Conservation (phyloP, 179 eudicot species). For the Amaranthus tricolor region DNA sequence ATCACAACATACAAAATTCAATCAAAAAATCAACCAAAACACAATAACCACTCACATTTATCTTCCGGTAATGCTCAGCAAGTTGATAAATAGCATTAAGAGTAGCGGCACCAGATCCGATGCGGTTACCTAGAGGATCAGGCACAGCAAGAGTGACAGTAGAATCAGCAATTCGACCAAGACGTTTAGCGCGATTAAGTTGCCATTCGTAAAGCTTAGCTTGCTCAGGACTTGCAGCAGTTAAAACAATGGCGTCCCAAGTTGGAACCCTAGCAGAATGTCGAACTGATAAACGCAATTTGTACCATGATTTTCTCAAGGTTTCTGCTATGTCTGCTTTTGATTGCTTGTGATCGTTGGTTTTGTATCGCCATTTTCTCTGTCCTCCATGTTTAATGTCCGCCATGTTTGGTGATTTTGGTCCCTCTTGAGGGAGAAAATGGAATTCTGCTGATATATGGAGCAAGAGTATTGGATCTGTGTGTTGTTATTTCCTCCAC, state of each 20-base stretch:
- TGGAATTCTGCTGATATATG: slow-evolving; percentile 8
- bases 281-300: slow-evolving; percentile 72
- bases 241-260: slow-evolving; percentile 88
- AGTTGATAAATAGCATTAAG: slow-evolving; percentile 74
- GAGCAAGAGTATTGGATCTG: neutral
- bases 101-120: slow-evolving; percentile 98
- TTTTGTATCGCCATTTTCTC: slow-evolving; percentile 6
- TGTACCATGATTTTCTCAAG: slow-evolving; percentile 80
- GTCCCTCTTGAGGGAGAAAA: too few relatives aligned
- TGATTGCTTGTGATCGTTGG: neutral
- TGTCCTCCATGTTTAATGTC: slow-evolving; percentile 5
- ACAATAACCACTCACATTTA: neutral
- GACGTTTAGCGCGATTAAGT: slow-evolving; percentile 71
- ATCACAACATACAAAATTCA: too few relatives aligned
- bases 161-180: slow-evolving; percentile 63
- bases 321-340: slow-evolving; percentile 43
- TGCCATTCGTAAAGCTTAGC: slow-evolving; percentile 87
- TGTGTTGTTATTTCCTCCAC: neutral
- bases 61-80: slow-evolving; percentile 46
- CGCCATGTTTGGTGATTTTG: slow-evolving; percentile 10
- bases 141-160: slow-evolving; percentile 91
- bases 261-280: slow-evolving; percentile 81
- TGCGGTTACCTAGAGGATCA: slow-evolving; percentile 78
- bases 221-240: slow-evolving; percentile 93
- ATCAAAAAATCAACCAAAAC: slow-evolving; percentile 13